Percentiles rank a stretch among this genome's conserved stretches.
phyloP scores from a whole-genome alignment of 2,329 filamentous ascomycete genomes.

The Trichoderma hamatum region DNA sequence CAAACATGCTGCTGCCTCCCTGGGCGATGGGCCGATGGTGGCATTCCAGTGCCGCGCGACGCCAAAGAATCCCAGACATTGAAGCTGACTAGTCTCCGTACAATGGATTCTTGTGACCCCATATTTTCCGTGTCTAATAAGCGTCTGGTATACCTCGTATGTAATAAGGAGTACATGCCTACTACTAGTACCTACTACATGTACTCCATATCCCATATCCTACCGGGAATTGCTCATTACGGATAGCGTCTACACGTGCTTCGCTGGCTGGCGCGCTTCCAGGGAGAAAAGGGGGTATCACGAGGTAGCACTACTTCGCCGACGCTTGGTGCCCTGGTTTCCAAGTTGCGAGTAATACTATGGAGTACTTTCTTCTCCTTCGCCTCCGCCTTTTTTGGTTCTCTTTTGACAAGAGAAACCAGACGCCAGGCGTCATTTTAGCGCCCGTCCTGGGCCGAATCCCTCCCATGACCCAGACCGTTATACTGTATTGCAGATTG shows the following conservation, averaged over 20 bases:
- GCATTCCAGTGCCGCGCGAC: not conserved
- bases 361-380: not conserved
- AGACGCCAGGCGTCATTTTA: slow-evolving; percentile 15
- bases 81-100: not conserved
- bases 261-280: not conserved
- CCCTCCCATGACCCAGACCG: not conserved
- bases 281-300: not conserved
- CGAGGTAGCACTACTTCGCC: not conserved
- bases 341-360: not conserved
- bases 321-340: not conserved
- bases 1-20: not conserved
- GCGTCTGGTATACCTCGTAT: not conserved
- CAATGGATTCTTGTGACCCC: not conserved
- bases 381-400: not conserved
- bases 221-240: not conserved
- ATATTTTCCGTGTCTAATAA: not conserved
- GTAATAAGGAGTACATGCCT: not conserved
- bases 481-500: slow-evolving; percentile 16
- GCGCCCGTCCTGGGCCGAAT: slow-evolving; percentile 8
- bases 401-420: not conserved
- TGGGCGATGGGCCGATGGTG: not conserved
- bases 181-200: no score
- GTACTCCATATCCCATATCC: no score
- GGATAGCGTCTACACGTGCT: not conserved
- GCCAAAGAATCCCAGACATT: not conserved